Evolutionary conservation across 2,329 filamentous ascomycete genomes (phyloP).

Genomic region (Botrytis porri): DNA sequence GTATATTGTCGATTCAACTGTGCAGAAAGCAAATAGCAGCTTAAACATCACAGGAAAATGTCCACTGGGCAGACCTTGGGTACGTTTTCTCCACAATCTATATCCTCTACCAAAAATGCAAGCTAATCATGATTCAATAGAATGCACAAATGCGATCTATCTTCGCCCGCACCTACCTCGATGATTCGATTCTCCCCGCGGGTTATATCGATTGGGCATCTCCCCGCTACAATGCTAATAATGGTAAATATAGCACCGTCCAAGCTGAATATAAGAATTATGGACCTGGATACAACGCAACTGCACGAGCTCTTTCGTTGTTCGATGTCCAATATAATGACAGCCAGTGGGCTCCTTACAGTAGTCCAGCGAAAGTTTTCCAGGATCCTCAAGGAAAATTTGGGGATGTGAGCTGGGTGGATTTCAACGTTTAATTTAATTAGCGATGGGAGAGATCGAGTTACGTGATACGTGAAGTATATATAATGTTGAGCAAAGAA

Average conservation of each 20-base stretch:
- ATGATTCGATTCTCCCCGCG: constrained; percentile 46
- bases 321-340: constrained; percentile 28
- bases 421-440: constrained; percentile 24
- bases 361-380: constrained; percentile 28
- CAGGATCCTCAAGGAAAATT: constrained; percentile 28
- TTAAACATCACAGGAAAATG: constrained; percentile 42
- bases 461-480: neutral
- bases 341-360: constrained; percentile 24
- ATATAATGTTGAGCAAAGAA: neutral
- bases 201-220: constrained; percentile 52
- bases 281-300: constrained; percentile 51
- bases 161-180: constrained; percentile 49
- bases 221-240: constrained; percentile 27
- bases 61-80: constrained; percentile 52
- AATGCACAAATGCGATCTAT: constrained; percentile 52
- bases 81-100: neutral
- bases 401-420: constrained; percentile 31
- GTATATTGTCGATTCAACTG: constrained; percentile 56
- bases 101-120: neutral
- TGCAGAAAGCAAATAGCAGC: constrained; percentile 55
- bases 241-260: constrained; percentile 40
- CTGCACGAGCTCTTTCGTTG: constrained; percentile 38
- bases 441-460: neutral
- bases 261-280: constrained; percentile 52
- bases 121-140: constrained; percentile 6